Evolutionary conservation across 805 yeast genomes (phyloP), one percentile per base, ranked within the genome.

Genomic region (Priceomyces castillae): DNA sequence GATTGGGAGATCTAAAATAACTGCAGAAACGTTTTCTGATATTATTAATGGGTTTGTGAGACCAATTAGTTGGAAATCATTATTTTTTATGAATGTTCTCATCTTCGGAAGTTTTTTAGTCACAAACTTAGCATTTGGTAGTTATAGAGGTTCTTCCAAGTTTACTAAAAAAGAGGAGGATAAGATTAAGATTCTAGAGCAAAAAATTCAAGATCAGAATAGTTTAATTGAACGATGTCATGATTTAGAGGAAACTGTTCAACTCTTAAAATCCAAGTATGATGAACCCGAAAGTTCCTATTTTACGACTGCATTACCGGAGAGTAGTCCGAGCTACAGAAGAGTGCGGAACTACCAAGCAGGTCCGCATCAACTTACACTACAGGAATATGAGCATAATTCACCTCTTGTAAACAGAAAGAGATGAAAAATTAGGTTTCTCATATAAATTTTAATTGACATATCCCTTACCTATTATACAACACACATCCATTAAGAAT

Each of bases 1-100:
- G 60, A 74, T 82, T 10, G 90, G 87, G 3, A 75, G 80, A 39
- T 86, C 92, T 1, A 74, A 74, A 47, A 75, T 89, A 43, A 81
- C 90, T 37, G 95, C 95, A 0, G 90, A 84, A 57, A 83, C 92
- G 0, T 74, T 88, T 52, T 95, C 95, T 1, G 92, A 85, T 48
- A 85, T 87, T 6, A 68, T 89, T 36, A 86, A 89, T 62, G 81
- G 90, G 1, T 88, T 88, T 54, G 64, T 86, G 17, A 78, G 74
- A 44, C 84, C 87, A 2, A 82, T 88, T 30, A 78, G 83, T 25
- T 76, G 86, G 77, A 83, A 86, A 58, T 71, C 90, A 3, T 71
- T 86, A 57, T 48, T 78, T 3, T 71, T 81, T 42, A 52, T 81
- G 12, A 46, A 70, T 3, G 37, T 74, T 1, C 51, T 78, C 16